Evolutionary conservation across 2,329 filamentous ascomycete species (phyloP).

Genomic region (Eutypa lata): DNA sequence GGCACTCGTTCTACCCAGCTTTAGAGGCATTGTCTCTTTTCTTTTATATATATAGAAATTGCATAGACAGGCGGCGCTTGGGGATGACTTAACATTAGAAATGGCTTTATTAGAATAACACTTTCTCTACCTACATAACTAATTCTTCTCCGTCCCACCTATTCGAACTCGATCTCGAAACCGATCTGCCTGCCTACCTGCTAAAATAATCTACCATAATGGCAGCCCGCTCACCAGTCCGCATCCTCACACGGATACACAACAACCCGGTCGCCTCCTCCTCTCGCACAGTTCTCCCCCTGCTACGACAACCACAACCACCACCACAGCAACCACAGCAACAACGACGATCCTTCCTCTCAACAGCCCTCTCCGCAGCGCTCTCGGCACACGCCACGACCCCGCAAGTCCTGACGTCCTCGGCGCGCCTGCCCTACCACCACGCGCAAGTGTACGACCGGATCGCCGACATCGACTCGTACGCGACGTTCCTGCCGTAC

Average conservation of each 20-base stretch:
- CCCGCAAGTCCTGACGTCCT: conserved; percentile 66
- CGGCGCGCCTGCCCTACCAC: conserved; percentile 74
- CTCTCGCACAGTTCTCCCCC: too few relatives aligned
- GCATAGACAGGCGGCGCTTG: neutral
- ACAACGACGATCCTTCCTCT: neutral
- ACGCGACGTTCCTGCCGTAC: conserved; percentile 88
- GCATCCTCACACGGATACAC: neutral
- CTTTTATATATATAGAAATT: neutral
- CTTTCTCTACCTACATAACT: neutral
- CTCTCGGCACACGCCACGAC: conserved; percentile 2
- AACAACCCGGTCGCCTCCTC: too few relatives aligned
- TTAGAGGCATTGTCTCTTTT: neutral
- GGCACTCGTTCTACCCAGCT: too few relatives aligned
- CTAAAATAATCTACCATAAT: neutral
- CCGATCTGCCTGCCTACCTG: neutral
- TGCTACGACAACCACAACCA: neutral
- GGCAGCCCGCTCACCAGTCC: neutral
- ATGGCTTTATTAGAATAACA: neutral
- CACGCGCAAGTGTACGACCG: conserved; percentile 71
- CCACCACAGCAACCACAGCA: neutral
- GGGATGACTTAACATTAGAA: neutral
- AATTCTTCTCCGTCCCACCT: neutral
- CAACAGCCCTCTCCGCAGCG: conserved; percentile 1
- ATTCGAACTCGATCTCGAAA: too few relatives aligned
- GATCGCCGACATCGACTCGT: conserved; percentile 84